Percentiles rank a stretch among this genome's conserved stretches.
phyloP scores from a whole-genome alignment of 306 rosid genomes.

The Bauhinia variegata region DNA sequence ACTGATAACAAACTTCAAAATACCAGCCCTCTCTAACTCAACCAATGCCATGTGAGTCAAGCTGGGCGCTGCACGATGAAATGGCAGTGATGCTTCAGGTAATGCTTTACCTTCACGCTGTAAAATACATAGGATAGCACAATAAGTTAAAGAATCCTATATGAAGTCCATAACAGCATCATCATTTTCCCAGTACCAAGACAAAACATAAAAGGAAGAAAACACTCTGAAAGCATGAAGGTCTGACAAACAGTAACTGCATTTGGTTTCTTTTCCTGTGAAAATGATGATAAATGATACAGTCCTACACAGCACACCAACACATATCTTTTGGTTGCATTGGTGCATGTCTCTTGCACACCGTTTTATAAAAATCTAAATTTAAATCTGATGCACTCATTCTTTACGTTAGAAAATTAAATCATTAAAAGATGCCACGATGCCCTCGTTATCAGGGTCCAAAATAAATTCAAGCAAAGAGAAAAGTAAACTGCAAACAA shows the following conservation, averaged over 20 bases:
- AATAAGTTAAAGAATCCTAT: slow-evolving; percentile 28
- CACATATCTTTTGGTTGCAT: background rate
- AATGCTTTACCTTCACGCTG: slow-evolving; percentile 98
- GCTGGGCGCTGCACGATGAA: slow-evolving; percentile 96
- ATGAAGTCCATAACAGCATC: slow-evolving; percentile 17
- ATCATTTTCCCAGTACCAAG: background rate
- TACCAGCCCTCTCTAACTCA: slow-evolving; percentile 80
- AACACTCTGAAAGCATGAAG: slow-evolving; percentile 28
- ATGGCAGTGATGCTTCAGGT: slow-evolving; percentile 96
- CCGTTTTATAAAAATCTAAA: background rate
- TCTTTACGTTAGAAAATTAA: slow-evolving; percentile 7
- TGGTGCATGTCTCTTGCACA: background rate
- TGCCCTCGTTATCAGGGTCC: background rate
- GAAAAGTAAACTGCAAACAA: slow-evolving; percentile 10
- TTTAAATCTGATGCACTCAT: slow-evolving; percentile 11
- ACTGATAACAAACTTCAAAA: slow-evolving; percentile 87
- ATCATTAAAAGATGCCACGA: background rate
- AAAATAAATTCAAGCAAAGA: slow-evolving; percentile 18
- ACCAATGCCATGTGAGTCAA: slow-evolving; percentile 94
- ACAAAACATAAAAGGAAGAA: slow-evolving; percentile 15
- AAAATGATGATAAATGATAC: background rate
- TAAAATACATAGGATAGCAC: slow-evolving; percentile 31
- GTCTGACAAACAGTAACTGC: slow-evolving; percentile 17
- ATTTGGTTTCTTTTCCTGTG: background rate
- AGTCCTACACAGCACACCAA: background rate